A percentile compares a stretch with the other conserved stretches of the same genome.
These are phyloP conservation scores for Gnetum montanum DNA, from an alignment of 75 land plant species.

Conservation along the genomic window DNA sequence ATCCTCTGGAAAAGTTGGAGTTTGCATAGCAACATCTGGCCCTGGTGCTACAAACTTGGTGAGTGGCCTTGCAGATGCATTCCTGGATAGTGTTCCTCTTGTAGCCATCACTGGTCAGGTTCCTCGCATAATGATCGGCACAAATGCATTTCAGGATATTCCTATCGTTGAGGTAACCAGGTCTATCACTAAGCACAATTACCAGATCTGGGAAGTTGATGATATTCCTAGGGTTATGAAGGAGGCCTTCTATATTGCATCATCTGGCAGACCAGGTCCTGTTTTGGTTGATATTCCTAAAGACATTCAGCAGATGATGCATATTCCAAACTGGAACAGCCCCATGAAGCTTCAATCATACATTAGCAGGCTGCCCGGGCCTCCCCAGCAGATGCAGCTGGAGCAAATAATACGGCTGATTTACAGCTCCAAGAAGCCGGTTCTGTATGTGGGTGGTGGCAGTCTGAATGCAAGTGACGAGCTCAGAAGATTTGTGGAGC, in stretches of 20 bases:
- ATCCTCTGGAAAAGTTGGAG: slow-evolving; percentile 65
- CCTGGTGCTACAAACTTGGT: slow-evolving; percentile 94
- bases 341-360: slow-evolving; percentile 56
- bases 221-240: slow-evolving; percentile 74
- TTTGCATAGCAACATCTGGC: slow-evolving; percentile 91
- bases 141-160: slow-evolving; percentile 90
- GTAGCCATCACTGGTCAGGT: slow-evolving; percentile 97
- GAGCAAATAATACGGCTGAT: slow-evolving; percentile 64
- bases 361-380: slow-evolving; percentile 47
- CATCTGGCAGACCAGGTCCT: slow-evolving; percentile 85
- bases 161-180: slow-evolving; percentile 93
- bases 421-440: slow-evolving; percentile 57
- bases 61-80: slow-evolving; percentile 78
- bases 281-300: slow-evolving; percentile 90
- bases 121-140: slow-evolving; percentile 88
- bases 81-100: slow-evolving; percentile 75
- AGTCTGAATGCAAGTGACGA: slow-evolving; percentile 74
- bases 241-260: slow-evolving; percentile 79
- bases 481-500: slow-evolving; percentile 60
- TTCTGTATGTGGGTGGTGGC: slow-evolving; percentile 84
- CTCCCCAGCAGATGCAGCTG: slow-evolving; percentile 31
- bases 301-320: slow-evolving; percentile 83
- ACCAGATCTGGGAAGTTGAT: slow-evolving; percentile 69
- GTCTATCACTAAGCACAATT: slow-evolving; percentile 94
- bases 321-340: slow-evolving; percentile 63